These are phyloP conservation scores for Onygenales sp. DNA, from an alignment of 2,329 filamentous ascomycete species.

Conservation along the genomic window DNA sequence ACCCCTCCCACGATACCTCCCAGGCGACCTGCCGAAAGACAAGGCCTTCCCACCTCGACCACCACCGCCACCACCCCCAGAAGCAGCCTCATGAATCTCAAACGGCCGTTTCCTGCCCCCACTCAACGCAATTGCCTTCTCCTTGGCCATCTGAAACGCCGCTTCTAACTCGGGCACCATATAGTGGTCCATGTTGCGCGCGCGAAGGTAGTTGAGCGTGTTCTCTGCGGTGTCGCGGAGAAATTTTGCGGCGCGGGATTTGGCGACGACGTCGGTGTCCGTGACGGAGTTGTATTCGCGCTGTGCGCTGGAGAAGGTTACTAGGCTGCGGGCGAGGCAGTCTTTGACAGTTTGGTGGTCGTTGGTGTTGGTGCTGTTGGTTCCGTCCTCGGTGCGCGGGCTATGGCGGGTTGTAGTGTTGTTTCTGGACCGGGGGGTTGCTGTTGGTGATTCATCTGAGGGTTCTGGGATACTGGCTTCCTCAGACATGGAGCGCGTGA, in stretches of 20 bases:
- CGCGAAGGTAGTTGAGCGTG: slow-evolving; percentile 24
- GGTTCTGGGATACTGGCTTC: background rate
- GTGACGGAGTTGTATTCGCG: slow-evolving; percentile 23
- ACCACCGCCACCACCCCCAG: background rate
- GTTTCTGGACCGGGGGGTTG: background rate
- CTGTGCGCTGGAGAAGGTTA: slow-evolving; percentile 27
- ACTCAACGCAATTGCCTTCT: slow-evolving; percentile 25
- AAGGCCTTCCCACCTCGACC: background rate
- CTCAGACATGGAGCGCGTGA: background rate
- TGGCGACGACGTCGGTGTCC: slow-evolving; percentile 14
- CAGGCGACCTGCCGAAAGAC: no score
- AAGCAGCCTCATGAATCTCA: slow-evolving; percentile 2
- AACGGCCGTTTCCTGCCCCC: slow-evolving; percentile 31
- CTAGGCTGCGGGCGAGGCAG: slow-evolving; percentile 17
- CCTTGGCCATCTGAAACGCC: slow-evolving; percentile 24
- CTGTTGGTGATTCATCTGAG: no score
- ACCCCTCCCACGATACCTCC: background rate
- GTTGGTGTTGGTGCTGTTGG: slow-evolving; percentile 1
- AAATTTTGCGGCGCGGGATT: slow-evolving; percentile 25
- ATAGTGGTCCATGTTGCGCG: slow-evolving; percentile 17
- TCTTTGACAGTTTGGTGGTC: slow-evolving; percentile 10
- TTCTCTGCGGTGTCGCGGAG: slow-evolving; percentile 37
- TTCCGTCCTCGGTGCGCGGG: background rate
- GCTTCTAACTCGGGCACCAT: slow-evolving; percentile 24
- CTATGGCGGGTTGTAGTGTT: background rate